Base-by-base conservation (phyloP, 371 early-diverging fungal species). In the Apophysomyces variabilis region DNA sequence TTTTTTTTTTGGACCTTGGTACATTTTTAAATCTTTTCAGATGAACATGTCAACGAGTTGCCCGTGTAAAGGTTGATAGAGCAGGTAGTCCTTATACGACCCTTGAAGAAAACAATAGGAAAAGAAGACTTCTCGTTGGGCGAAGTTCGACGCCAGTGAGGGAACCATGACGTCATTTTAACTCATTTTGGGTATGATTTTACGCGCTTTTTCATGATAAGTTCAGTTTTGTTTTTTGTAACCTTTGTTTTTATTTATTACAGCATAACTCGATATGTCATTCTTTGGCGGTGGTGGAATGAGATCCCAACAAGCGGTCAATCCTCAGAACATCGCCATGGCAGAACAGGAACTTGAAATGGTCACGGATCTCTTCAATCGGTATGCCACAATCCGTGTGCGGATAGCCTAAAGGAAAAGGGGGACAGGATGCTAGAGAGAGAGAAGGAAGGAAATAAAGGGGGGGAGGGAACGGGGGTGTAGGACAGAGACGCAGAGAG, bases 281-380 rank as follows among this genome's bases (percentile, higher is more conserved):
- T 78, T 80, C 78, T 83, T 81, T 61, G 78, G 82, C 66, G 73
- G 73, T 65, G 79, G 73, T 58, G 63, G 68, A 39, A 61, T 67
- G 64, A 71, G 72, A 66, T 63, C 71, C n/a, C 83, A 85, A 69
- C 87, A 87, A 69, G 57, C 85, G 57, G 78, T 89, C 26, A 89
- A 89, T 72, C 87, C 86, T 68, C 88, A 89, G 76, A 88, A 92
- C 76, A 83, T 92, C 70, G 92, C 92, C 43, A 87, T 91, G 71
- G 92, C 92, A 56, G 94, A 93, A 74, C 92, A 92, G 74, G 93
- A 93, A 66, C 85, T 93, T 67, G 94, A 93, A 66, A 90, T 91
- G 89, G 87, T 92, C 38, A 89, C 92, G 13, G 93, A 93, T 64
- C 78, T 92, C 76, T 93, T 90, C 79, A 88, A 90, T 72, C 84